A percentile compares a stretch with the other conserved stretches of the same genome.
Conservation (phyloP, 208 protist species). For the Leishmania braziliensis region DNA sequence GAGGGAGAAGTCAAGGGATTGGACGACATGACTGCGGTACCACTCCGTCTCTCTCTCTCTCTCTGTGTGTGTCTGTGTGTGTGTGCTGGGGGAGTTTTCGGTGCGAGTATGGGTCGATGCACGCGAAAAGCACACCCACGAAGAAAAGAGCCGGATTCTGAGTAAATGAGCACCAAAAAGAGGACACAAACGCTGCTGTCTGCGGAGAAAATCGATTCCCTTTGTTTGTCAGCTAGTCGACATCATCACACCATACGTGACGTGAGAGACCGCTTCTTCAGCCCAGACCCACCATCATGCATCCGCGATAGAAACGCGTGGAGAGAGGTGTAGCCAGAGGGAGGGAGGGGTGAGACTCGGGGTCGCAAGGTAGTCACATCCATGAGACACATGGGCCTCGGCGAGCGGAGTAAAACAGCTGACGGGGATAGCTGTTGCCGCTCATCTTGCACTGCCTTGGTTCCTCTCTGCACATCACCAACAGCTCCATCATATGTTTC, state of each 20-base stretch:
- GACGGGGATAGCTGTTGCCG: too few relatives aligned
- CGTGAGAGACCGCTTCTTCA: background rate
- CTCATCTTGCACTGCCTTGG: too few relatives aligned
- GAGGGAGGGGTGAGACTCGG: background rate
- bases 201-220: background rate
- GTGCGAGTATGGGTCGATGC: too few relatives aligned
- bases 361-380: background rate
- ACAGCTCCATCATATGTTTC: too few relatives aligned
- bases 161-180: background rate
- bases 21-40: background rate
- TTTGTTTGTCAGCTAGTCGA: background rate
- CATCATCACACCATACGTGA: background rate
- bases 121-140: background rate
- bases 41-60: background rate
- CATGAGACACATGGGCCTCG: background rate
- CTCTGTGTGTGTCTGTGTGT: background rate
- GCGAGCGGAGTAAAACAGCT: too few relatives aligned
- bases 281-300: background rate
- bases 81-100: background rate
- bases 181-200: background rate
- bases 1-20: background rate
- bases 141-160: constrained; percentile 4
- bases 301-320: background rate
- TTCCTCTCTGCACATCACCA: too few relatives aligned
- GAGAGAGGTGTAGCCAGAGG: background rate